Evolutionary conservation across 192 early-diverging fungal species (phyloP), one percentile per base, ranked within the genome.

Genomic region (Fimicolochytrium jonesii): DNA sequence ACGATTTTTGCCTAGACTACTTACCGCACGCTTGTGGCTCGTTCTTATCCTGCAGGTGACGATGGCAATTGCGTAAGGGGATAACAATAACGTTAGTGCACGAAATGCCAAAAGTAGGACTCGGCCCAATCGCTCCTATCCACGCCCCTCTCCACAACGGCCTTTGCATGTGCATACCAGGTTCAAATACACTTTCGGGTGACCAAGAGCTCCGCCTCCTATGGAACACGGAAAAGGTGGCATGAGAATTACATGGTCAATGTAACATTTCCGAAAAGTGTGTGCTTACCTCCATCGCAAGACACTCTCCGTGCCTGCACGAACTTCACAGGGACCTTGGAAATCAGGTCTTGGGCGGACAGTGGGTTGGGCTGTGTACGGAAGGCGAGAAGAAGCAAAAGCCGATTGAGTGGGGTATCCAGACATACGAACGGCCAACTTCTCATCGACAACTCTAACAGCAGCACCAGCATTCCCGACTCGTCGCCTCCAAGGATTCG

Each of bases 161-260:
- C n/a, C n/a, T n/a, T n/a, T n/a, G n/a, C n/a, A n/a, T 43, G 44
- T 41, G 48, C 35, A 46, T 77, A 87, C 88, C 68, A 97, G 82
- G 73, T 95, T 95, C 67, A 97, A 90, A 77, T 88, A 97, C 23
- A 97, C 89, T 66, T 88, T 89, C 22, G 94, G 94, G 66, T 97
- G 94, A 31, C 94, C 94, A 30, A 97, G 78, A 36, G 91, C 70
- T 59, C 93, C 94, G 45, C 87, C 93, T 47, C 82, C 87, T 88
- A 52, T 10, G 34, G 20, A 6, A 33, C 30, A 31, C 17, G 4
- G 15, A 23, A 9, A 49, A 33, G 46, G 43, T n/a, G n/a, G n/a
- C n/a, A n/a, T n/a, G n/a, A n/a, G n/a, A n/a, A n/a, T n/a, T n/a
- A n/a, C n/a, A n/a, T n/a, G n/a, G n/a, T n/a, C n/a, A n/a, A n/a